Evolutionary conservation across 768 basidiomycete species (phyloP), one percentile per base, ranked within the genome.

Genomic region (Boletus pseudopeckii): DNA sequence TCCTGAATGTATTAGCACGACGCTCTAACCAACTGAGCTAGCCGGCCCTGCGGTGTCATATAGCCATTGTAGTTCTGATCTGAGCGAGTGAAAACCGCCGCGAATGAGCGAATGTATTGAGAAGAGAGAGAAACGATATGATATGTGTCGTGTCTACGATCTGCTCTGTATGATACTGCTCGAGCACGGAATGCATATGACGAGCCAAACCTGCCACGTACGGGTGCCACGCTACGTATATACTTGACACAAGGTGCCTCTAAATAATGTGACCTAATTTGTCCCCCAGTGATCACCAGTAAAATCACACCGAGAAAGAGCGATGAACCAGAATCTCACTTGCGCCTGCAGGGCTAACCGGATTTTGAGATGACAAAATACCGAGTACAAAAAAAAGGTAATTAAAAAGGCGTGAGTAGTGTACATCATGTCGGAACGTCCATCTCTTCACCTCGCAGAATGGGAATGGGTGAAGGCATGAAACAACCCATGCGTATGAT

Each of bases 11-110:
- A 71, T 65, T 88, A 88, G 86, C 83, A 86, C 86, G 82, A 88
- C 86, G 86, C 87, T 88, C 88, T 88, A 88, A 89, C 87, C 88
- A 88, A 76, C 88, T 90, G 87, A 90, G 88, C 87, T 88, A 89
- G 84, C 81, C 86, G 85, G 86, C 86, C 86, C 9, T 9, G 6
- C 8, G 7, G 10, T 3, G 30, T 30, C 7, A 10, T 32, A 11
- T 32, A 11, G 10, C 30, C 30, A 32, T 11, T 9, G 30, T 32
- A 11, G 30, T 32, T n/a, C n/a, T 13, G 18, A 20, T 39, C 11
- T 1, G 11, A 10, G 9, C 28, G 7, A 28, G 26, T 26, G 26
- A 2, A 1, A 28, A 28, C 28, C 28, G 28, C 28, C 28, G 8
- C 28, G 28, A 28, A 8, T 28, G 28, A 28, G 7, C 28, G 28